Conservation (phyloP, 202 grass and related monocot genomes). For the Cymbopogon flexuosus region DNA sequence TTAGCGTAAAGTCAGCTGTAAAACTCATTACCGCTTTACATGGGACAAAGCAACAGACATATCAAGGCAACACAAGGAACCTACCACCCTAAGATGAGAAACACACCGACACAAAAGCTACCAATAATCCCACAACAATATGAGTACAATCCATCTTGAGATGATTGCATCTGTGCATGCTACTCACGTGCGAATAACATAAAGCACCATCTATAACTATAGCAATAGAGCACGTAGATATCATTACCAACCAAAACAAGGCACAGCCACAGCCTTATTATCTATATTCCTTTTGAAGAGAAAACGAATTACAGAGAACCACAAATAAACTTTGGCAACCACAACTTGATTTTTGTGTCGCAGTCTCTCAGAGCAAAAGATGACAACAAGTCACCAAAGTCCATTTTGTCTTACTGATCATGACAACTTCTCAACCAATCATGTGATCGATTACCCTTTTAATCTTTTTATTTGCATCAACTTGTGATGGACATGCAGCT, state of each 20-base stretch:
- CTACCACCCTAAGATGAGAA: neutral
- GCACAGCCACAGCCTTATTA: constrained; percentile 13
- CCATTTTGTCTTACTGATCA: neutral
- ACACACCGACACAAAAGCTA: neutral
- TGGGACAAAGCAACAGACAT: neutral
- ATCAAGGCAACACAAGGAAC: neutral
- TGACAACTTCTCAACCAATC: neutral
- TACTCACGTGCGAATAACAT: neutral
- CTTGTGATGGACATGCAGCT: neutral
- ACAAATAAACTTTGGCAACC: neutral
- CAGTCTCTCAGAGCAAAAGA: neutral
- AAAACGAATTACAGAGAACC: neutral
- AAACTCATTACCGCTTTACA: neutral
- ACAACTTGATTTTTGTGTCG: neutral
- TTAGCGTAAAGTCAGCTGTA: neutral
- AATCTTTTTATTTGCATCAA: neutral
- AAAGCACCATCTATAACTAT: neutral
- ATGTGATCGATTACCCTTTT: neutral
- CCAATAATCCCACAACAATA: neutral
- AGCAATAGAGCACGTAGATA: neutral
- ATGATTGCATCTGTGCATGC: neutral
- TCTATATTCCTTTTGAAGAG: neutral
- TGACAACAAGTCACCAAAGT: neutral
- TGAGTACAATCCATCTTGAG: neutral
- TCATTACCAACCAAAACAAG: neutral